phyloP scores from a whole-genome alignment of 345 rosid genomes.

The Triadica sebifera region DNA sequence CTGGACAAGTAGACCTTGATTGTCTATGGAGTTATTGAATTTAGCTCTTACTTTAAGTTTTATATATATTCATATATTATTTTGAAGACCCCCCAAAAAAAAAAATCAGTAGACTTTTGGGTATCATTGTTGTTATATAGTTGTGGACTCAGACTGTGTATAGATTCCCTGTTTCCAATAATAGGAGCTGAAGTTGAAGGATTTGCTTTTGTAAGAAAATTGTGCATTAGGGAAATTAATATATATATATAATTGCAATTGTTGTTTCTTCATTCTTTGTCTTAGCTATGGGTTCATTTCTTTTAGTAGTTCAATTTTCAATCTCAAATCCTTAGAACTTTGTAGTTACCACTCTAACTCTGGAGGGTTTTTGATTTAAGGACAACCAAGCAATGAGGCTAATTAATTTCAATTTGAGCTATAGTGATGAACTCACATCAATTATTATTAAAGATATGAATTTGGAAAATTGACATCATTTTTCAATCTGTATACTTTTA shows the following conservation, averaged over 20 bases:
- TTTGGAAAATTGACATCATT: too few species aligned
- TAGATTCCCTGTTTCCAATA: not conserved
- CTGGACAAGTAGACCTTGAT: constrained; percentile 37
- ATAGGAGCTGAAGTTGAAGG: not conserved
- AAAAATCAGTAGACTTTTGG: not conserved
- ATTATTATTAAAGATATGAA: too few species aligned
- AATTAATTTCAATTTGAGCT: too few species aligned
- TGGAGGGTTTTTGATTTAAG: too few species aligned
- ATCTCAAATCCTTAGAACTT: too few species aligned
- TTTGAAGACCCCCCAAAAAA: too few species aligned
- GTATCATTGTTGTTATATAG: not conserved
- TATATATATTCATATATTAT: too few species aligned
- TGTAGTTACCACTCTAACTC: too few species aligned
- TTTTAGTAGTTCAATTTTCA: too few species aligned
- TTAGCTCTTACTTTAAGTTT: not conserved
- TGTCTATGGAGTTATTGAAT: constrained; percentile 51
- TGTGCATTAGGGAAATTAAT: not conserved
- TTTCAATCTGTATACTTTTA: too few species aligned
- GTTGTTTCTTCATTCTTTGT: not conserved
- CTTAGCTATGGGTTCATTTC: not conserved
- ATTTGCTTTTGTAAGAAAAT: constrained; percentile 3
- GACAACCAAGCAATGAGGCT: too few species aligned
- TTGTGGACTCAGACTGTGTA: constrained; percentile 16
- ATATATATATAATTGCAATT: constrained; percentile 2
- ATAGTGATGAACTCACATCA: too few species aligned